Evolutionary conservation across 345 rosid species (phyloP), one percentile per base, ranked within the genome.

Genomic region (Hirschfeldia incana): DNA sequence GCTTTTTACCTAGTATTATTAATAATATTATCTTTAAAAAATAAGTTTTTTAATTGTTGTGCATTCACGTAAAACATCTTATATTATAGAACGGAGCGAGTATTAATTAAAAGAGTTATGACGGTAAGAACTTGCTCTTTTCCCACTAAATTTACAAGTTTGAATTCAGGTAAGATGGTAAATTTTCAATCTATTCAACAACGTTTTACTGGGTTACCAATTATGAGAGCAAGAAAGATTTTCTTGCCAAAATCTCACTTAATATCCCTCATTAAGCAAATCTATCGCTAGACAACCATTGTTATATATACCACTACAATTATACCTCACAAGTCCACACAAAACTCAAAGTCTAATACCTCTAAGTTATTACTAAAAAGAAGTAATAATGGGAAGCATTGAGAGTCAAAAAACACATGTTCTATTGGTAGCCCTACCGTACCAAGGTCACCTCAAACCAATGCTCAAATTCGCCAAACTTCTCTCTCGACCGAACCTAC

Each of bases 371-470:
- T n/a, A 49, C 57, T 4, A 49, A 49, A 21, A 8, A 58, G 29
- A 26, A 21, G 5, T 55, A 55, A 61, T 8, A 34, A 78, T 80
- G 80, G 83, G 76, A 61, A 65, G 77, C 32, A 4, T 3, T 73
- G 80, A 70, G 57, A 39, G 15, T 44, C 51, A 71, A 59, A 65
- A 44, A 72, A 76, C 77, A 7, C 74, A 83, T 34, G 81, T 90
- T 67, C 78, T 90, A 75, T 64, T 87, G 86, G 90, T 90, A 57
- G 76, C 89, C 51, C 7, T 83, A 28, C 72, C 88, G n/a, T 26
- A 53, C 17, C 44, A 78, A 78, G 77, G 81, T 42, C 81, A 77
- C 16, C 5, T 77, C 76, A 77, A 70, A 28, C 81, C 81, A 53
- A 53, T 77, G 76, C 81, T 88, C 27, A 85, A 81, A 82, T 69